Evolutionary conservation across 495 filamentous ascomycete species (phyloP).

Genomic region (Cairneyella variabilis): DNA sequence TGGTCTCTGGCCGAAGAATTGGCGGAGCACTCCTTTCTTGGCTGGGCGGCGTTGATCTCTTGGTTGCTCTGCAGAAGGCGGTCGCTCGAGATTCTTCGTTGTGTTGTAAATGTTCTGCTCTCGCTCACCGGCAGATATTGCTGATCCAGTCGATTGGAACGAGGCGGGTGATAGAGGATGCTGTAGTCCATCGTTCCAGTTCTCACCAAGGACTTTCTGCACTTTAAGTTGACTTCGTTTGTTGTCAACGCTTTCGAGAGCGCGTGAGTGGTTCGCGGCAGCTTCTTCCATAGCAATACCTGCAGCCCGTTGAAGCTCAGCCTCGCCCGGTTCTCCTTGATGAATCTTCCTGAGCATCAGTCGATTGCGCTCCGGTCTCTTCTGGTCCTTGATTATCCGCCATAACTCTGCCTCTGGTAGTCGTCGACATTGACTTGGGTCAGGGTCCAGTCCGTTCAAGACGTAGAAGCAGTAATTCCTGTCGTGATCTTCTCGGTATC

Average conservation of each 20-base stretch:
- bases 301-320: conserved; percentile 78
- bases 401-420: conserved; percentile 82
- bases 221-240: conserved; percentile 72
- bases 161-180: conserved; percentile 79
- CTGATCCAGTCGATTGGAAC: conserved; percentile 35
- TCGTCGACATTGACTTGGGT: conserved; percentile 70
- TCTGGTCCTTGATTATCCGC: conserved; percentile 72
- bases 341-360: conserved; percentile 88
- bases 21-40: conserved; percentile 46
- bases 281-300: conserved; percentile 78
- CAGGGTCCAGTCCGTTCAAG: conserved; percentile 76
- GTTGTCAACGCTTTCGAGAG: conserved; percentile 56
- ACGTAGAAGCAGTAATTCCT: conserved; percentile 81
- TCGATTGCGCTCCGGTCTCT: conserved; percentile 75
- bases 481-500: conserved; percentile 68
- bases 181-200: conserved; percentile 69
- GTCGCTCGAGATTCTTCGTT: conserved; percentile 53
- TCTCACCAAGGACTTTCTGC: conserved; percentile 78
- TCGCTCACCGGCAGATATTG: conserved; percentile 43
- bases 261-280: conserved; percentile 66
- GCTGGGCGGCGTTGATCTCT: conserved; percentile 22
- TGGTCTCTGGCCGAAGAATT: conserved; percentile 85
- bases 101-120: conserved; percentile 62
- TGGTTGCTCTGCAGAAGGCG: conserved; percentile 29
- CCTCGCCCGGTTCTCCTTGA: conserved; percentile 74